phyloP scores from a whole-genome alignment of 257 asterid species.

The Jacaranda mimosifolia region DNA sequence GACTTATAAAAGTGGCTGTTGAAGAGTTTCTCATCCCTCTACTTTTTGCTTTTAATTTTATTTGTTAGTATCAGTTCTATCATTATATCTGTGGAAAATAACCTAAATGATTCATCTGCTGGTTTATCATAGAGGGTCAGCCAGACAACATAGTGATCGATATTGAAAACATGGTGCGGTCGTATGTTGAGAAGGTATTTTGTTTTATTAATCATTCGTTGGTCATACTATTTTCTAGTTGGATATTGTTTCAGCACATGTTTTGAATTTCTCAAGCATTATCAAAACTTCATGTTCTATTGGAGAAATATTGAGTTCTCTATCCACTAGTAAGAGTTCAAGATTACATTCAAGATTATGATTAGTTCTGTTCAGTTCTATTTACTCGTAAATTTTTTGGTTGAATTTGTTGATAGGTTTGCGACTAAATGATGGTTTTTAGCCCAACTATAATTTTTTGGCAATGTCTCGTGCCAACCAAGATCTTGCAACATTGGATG shows the following conservation, averaged over 20 bases:
- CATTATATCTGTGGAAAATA: too few species aligned
- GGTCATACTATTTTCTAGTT: neutral
- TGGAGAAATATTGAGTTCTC: neutral
- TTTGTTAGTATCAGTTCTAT: too few species aligned
- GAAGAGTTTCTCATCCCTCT: constrained; percentile 58
- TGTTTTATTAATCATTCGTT: constrained; percentile 16
- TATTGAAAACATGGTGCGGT: constrained; percentile 94
- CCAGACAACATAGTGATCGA: constrained; percentile 96
- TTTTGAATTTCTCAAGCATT: constrained; percentile 1
- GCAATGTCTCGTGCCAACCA: constrained; percentile 97
- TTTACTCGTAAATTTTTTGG: neutral
- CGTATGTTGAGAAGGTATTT: constrained; percentile 93
- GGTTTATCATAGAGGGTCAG: constrained; percentile 79
- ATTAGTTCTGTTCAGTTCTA: neutral
- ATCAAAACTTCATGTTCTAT: neutral
- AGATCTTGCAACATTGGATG: constrained; percentile 96
- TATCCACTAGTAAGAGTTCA: constrained; percentile 20
- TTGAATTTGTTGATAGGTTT: constrained; percentile 1
- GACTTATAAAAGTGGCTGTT: constrained; percentile 96
- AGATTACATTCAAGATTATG: neutral
- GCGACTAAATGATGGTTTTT: constrained; percentile 37
- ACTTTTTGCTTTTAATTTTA: neutral
- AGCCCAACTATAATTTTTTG: constrained; percentile 89
- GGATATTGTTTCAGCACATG: neutral
- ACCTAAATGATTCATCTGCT: constrained; percentile 19